Evolutionary conservation across 352 stramenopile genomes (phyloP), one percentile per base, ranked within the genome.

Genomic region (Globisporangium yorkense): DNA sequence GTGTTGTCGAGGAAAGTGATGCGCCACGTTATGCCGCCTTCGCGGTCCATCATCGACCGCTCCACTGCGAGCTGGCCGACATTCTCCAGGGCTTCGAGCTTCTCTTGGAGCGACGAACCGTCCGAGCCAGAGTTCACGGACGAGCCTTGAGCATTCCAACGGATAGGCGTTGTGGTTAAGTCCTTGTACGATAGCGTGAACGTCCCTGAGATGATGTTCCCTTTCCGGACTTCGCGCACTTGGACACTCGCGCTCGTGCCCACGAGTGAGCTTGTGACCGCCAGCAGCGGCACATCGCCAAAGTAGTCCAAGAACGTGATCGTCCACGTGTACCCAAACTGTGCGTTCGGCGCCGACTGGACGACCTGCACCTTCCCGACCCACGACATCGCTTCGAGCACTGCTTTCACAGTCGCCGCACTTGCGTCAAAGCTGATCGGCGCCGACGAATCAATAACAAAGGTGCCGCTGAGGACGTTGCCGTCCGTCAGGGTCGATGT

Each of bases 1-100:
- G 66, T 67, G 43, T 81, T 77, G 54, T 91, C 81, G n/a, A 91
- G 65, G 57, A 93, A 93, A 20, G 83, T 88, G 39, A 93, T 70
- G n/a, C 64, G 27, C 80, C 80, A 92, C 12, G 55, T 65, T 54
- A 81, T 87, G 5, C 83, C 83, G 9, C 75, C 78, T 56, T 92
- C 72, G 20, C 65, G 53, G 33, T 89, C 77, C 45, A 71, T 63
- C 6, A 31, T 18, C 3, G 71, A 80, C 2, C 79, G 74, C 13
- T 67, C 62, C 0, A 90, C 76, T 16, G 50, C 63, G 2, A 89
- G 43, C 5, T 59, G 57, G 12, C 82, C 82, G 33, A 93, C 61
- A 3, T 75, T 64, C 18, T 72, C 70, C 33, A 93, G 40, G 2
- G 80, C 74, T 41, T 92, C 65, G 0, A 93, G 56, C 37, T 88